Percentiles rank a stretch among this genome's conserved stretches.
phyloP scores from a whole-genome alignment of 768 basidiomycete genomes.

The Trametes sanguinea region DNA sequence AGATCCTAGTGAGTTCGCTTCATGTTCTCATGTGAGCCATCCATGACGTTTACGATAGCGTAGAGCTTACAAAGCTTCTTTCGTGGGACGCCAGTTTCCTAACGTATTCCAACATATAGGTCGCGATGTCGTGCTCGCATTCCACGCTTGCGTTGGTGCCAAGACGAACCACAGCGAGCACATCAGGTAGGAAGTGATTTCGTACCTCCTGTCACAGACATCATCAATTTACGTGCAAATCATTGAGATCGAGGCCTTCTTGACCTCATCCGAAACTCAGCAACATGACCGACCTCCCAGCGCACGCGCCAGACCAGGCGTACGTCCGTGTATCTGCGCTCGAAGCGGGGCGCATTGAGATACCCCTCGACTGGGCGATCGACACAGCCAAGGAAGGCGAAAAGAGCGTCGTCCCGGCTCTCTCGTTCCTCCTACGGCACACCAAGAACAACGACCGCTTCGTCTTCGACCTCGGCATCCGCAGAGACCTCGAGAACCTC shows the following conservation, averaged over 20 bases:
- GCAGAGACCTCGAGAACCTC: constrained; percentile 39
- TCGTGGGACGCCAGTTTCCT: not conserved
- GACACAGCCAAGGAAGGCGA: constrained; percentile 18
- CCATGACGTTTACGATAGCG: not conserved
- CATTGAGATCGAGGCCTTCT: no score
- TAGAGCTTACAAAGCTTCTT: not conserved
- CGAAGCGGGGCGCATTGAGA: constrained; percentile 7
- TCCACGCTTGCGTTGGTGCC: no score
- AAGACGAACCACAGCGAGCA: no score
- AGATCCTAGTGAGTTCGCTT: no score
- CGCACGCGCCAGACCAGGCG: constrained; percentile 7
- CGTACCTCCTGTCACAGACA: no score
- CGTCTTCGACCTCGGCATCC: constrained; percentile 57
- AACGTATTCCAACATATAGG: not conserved
- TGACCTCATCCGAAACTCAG: no score
- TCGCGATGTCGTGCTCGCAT: no score
- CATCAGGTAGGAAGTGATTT: no score
- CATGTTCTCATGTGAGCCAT: not conserved
- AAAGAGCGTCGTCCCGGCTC: constrained; percentile 38
- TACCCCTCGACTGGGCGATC: constrained; percentile 13
- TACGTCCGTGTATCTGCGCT: constrained; percentile 19
- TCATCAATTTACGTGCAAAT: no score
- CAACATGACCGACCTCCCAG: constrained; percentile 8
- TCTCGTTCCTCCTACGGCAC: constrained; percentile 55
- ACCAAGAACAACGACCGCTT: constrained; percentile 38